These are phyloP conservation scores for Clathrospora elynae DNA, from an alignment of 2,329 filamentous ascomycete species.

Conservation along the genomic window DNA sequence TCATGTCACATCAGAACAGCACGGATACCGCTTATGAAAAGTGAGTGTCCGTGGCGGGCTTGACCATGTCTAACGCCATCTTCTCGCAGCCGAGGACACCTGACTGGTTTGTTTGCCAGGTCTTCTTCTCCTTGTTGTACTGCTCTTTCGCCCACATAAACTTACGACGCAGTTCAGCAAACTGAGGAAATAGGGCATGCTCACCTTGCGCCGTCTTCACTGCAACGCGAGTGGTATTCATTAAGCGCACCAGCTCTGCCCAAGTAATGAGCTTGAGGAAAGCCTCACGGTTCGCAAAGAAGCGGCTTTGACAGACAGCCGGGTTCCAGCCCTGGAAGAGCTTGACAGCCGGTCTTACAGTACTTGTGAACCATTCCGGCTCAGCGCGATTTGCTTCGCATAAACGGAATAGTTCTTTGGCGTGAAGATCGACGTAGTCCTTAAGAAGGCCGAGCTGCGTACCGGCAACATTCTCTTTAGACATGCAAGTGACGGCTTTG, in stretches of 20 bases:
- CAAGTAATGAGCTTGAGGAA: slow-evolving; percentile 20
- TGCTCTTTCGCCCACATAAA: slow-evolving; percentile 11
- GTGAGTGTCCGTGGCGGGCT: slow-evolving; percentile 8
- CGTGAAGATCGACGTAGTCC: slow-evolving; percentile 17
- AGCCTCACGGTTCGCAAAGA: slow-evolving; percentile 9
- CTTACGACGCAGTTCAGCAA: slow-evolving; percentile 11
- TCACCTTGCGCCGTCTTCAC: background rate
- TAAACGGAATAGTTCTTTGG: slow-evolving; percentile 10
- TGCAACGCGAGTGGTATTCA: slow-evolving; percentile 6
- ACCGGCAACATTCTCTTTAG: slow-evolving; percentile 16
- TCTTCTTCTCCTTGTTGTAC: slow-evolving; percentile 16
- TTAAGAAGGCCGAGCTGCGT: slow-evolving; percentile 18
- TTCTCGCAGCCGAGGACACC: slow-evolving; percentile 10
- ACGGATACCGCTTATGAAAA: background rate
- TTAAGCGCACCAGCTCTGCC: slow-evolving; percentile 20
- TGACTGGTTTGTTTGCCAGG: slow-evolving; percentile 1
- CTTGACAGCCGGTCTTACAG: slow-evolving; percentile 8
- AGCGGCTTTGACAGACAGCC: slow-evolving; percentile 1
- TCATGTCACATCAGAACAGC: background rate
- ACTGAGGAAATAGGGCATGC: slow-evolving; percentile 1
- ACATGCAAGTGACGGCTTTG: slow-evolving; percentile 4
- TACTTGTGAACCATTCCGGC: slow-evolving; percentile 12
- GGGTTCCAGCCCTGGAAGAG: slow-evolving; percentile 18
- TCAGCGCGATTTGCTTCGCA: slow-evolving; percentile 9
- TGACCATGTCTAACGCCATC: slow-evolving; percentile 15